phyloP scores from a whole-genome alignment of 2,329 filamentous ascomycete species.

The Bipolaris zeicola region DNA sequence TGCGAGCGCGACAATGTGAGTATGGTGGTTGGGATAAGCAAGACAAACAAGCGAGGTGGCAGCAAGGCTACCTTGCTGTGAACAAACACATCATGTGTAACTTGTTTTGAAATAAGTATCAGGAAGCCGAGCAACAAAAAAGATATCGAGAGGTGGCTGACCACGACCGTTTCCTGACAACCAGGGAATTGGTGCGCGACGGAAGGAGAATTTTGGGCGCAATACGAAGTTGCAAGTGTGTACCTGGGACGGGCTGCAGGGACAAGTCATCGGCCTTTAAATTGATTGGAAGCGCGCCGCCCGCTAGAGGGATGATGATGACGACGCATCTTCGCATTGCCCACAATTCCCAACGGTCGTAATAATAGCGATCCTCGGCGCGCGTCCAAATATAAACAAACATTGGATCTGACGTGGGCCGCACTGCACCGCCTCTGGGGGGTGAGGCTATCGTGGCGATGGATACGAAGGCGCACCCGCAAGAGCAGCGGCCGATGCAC shows the following conservation, averaged over 20 bases:
- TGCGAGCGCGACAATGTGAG: not conserved
- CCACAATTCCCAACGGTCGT: not conserved
- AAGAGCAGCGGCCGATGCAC: not conserved
- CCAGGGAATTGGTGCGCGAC: not conserved
- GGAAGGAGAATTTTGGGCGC: not conserved
- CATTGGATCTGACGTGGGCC: conserved; percentile 1
- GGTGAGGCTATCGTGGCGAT: too few species aligned
- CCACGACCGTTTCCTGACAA: not conserved
- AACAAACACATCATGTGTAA: not conserved
- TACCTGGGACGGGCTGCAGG: not conserved
- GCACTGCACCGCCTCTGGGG: not conserved
- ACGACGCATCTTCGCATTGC: not conserved
- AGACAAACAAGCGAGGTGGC: not conserved
- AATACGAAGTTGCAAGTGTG: not conserved
- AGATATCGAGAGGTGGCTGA: too few species aligned
- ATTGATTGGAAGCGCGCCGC: not conserved
- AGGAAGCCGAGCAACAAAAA: not conserved
- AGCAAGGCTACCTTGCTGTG: not conserved
- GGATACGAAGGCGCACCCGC: not conserved
- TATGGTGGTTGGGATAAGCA: not conserved
- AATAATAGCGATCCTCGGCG: conserved; percentile 1
- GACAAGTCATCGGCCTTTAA: not conserved
- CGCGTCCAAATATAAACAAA: conserved; percentile 1
- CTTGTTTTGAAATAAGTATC: not conserved
- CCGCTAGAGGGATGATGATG: not conserved